These are phyloP conservation scores for Magnaporthales sp. DNA, from an alignment of 2,329 filamentous ascomycete genomes.

Conservation along the genomic window DNA sequence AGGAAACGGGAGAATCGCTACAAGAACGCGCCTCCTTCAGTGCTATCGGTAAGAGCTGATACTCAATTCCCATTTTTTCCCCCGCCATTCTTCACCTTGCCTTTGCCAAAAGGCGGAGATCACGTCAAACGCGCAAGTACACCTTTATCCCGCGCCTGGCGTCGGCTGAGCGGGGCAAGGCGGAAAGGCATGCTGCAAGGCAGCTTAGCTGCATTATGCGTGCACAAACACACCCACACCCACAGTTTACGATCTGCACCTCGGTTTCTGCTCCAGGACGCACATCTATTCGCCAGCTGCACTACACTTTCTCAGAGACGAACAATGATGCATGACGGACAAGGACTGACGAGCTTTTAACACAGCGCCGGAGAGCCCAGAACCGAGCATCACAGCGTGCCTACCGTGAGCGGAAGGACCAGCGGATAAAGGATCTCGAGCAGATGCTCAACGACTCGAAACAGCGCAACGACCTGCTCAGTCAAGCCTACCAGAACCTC, in stretches of 20 bases:
- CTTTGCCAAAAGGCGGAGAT: not conserved
- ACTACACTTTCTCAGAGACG: not conserved
- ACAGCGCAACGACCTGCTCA: constrained; percentile 45
- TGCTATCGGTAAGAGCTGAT: constrained; percentile 32
- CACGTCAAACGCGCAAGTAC: not conserved
- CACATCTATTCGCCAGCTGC: constrained; percentile 2
- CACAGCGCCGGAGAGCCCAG: constrained; percentile 47
- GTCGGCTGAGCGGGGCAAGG: not conserved
- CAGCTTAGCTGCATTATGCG: not conserved
- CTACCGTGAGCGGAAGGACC: constrained; percentile 55
- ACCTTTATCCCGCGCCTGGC: not conserved
- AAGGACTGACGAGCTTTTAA: not conserved
- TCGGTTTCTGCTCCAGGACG: not conserved
- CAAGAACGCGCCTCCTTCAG: constrained; percentile 41
- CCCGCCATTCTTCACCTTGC: not conserved
- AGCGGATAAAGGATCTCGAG: constrained; percentile 56
- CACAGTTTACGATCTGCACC: not conserved
- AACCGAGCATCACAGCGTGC: constrained; percentile 53
- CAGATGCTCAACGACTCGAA: constrained; percentile 42
- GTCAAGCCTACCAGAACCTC: constrained; percentile 42
- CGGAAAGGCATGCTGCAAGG: not conserved
- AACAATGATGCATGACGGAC: not conserved
- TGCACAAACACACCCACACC: not conserved
- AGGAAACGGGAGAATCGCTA: constrained; percentile 43
- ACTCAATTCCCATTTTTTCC: not conserved